A percentile compares a stretch with the other conserved stretches of the same genome.
These are phyloP conservation scores for Teunomyces cretensis DNA, from an alignment of 805 yeast species.

Conservation along the genomic window DNA sequence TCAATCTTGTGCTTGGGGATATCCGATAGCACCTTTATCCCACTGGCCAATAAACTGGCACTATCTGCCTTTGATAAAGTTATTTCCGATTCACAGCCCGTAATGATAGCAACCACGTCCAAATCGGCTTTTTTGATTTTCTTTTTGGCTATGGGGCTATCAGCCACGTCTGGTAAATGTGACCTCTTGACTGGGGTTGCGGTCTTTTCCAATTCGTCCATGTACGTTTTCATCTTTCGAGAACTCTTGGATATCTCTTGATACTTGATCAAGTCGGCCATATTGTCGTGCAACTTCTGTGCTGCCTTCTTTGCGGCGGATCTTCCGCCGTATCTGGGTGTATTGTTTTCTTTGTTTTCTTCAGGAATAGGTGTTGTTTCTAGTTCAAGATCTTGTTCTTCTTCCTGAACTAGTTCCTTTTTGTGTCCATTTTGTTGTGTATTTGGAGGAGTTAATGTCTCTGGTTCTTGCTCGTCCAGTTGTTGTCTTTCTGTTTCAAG, in stretches of 20 bases:
- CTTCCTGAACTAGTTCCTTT: too few relatives aligned
- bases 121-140: slow-evolving; percentile 20
- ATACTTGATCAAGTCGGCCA: slow-evolving; percentile 65
- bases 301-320: slow-evolving; percentile 71
- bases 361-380: neutral
- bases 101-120: slow-evolving; percentile 50
- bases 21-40: slow-evolving; percentile 53
- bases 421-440: neutral
- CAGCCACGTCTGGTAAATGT: neutral
- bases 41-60: slow-evolving; percentile 46
- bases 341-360: neutral
- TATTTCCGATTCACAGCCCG: slow-evolving; percentile 60
- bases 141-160: slow-evolving; percentile 1
- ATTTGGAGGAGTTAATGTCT: neutral
- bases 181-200: slow-evolving; percentile 7
- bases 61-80: slow-evolving; percentile 43
- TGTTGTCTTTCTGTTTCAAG: slow-evolving; percentile 4
- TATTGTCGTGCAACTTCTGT: slow-evolving; percentile 61
- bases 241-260: slow-evolving; percentile 50
- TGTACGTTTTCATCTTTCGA: slow-evolving; percentile 35
- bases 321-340: slow-evolving; percentile 29
- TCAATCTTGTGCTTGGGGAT: slow-evolving; percentile 41
- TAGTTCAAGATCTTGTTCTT: neutral
- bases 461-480: slow-evolving; percentile 9
- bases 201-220: slow-evolving; percentile 32